A percentile compares a stretch with the other conserved stretches of the same genome.
Conservation (phyloP, 352 stramenopile species). For the Globisporangium mamillatum region DNA sequence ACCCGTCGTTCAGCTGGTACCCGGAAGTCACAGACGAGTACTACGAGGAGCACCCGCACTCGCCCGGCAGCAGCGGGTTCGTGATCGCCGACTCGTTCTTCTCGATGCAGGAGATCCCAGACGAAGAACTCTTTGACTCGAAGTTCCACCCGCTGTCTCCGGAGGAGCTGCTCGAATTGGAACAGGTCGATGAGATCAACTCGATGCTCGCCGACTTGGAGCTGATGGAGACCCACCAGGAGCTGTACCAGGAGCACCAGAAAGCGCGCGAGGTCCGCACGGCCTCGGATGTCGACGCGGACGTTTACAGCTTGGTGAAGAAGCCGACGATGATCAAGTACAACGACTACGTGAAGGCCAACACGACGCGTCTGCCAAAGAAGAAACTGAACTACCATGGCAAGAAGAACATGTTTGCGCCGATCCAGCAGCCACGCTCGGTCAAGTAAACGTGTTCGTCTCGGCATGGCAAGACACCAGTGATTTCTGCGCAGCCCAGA, state of each 20-base stretch:
- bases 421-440: constrained; percentile 67
- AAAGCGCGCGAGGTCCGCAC: constrained; percentile 12
- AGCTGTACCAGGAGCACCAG: constrained; percentile 23
- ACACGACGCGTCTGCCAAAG: constrained; percentile 24
- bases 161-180: constrained; percentile 62
- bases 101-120: constrained; percentile 49
- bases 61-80: constrained; percentile 53
- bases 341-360: constrained; percentile 35
- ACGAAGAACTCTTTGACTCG: constrained; percentile 78
- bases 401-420: constrained; percentile 46
- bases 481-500: not conserved
- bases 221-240: constrained; percentile 74
- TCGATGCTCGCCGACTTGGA: constrained; percentile 75
- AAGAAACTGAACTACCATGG: constrained; percentile 42
- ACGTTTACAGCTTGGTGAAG: constrained; percentile 55
- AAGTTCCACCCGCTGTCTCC: constrained; percentile 55
- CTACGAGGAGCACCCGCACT: constrained; percentile 59
- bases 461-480: not conserved
- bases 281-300: constrained; percentile 40
- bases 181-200: constrained; percentile 81
- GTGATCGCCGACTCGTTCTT: constrained; percentile 62
- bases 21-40: constrained; percentile 62
- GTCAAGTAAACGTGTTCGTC: constrained; percentile 40
- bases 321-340: constrained; percentile 40
- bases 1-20: constrained; percentile 56